Conservation (phyloP, 106 monocot species). For the Phalaenopsis aphrodite region DNA sequence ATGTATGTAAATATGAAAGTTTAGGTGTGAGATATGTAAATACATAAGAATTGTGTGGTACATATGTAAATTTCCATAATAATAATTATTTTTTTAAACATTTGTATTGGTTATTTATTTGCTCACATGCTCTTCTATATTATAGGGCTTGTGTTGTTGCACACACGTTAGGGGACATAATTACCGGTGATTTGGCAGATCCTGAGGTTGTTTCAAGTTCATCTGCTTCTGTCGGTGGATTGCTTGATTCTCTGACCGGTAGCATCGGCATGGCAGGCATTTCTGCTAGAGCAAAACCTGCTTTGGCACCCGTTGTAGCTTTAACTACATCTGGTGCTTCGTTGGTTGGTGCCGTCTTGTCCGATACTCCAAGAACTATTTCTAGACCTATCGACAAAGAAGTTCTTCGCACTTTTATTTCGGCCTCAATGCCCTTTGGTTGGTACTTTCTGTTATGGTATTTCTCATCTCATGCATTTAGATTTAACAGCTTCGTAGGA, state of each 20-base stretch:
- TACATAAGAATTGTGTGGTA: too few species aligned
- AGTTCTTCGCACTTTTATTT: slow-evolving; percentile 56
- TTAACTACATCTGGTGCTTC: slow-evolving; percentile 38
- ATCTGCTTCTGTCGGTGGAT: slow-evolving; percentile 73
- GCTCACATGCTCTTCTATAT: slow-evolving; percentile 1
- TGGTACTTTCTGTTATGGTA: slow-evolving; percentile 57
- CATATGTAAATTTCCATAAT: too few species aligned
- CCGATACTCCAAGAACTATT: slow-evolving; percentile 50
- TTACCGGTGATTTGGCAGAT: slow-evolving; percentile 66
- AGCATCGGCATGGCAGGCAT: slow-evolving; percentile 83
- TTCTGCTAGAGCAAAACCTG: slow-evolving; percentile 74
- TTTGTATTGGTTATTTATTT: background rate
- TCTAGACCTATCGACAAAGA: slow-evolving; percentile 76
- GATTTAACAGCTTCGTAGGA: background rate
- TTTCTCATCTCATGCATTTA: slow-evolving; percentile 31
- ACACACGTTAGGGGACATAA: slow-evolving; percentile 70
- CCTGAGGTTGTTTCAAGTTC: slow-evolving; percentile 66
- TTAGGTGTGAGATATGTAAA: too few species aligned
- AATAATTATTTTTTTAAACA: background rate
- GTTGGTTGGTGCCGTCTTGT: slow-evolving; percentile 31
- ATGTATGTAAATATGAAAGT: too few species aligned
- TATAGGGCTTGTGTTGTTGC: slow-evolving; percentile 77
- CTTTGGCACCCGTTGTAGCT: slow-evolving; percentile 44
- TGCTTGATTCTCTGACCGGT: slow-evolving; percentile 92
- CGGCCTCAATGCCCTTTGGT: slow-evolving; percentile 94